Percentiles rank a stretch among this genome's conserved stretches.
These are phyloP conservation scores for Celoporthe dispersa DNA, from an alignment of 2,329 filamentous ascomycete species.

Conservation along the genomic window DNA sequence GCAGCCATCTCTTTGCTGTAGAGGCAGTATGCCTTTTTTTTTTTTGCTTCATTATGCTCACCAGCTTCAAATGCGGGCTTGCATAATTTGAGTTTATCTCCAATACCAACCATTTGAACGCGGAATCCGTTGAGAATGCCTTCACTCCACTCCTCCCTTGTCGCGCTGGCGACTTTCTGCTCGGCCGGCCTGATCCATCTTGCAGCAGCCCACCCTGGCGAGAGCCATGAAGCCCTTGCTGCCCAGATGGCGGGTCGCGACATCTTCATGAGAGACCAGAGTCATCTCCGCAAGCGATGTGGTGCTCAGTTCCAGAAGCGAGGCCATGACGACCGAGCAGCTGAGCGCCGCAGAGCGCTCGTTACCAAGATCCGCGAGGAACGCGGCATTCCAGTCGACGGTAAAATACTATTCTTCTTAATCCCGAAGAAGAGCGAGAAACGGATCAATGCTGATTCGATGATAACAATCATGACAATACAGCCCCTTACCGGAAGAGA, in stretches of 20 bases:
- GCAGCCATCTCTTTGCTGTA: too few species aligned
- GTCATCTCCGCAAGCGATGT: constrained; percentile 15
- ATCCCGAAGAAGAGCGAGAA: too few species aligned
- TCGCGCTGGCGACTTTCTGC: background rate
- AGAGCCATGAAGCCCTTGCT: constrained; percentile 1
- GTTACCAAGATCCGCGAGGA: constrained; percentile 15
- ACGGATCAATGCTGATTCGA: too few species aligned
- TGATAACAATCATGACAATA: too few species aligned
- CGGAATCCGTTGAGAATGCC: too few species aligned
- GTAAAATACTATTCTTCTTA: background rate
- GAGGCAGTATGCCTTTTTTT: too few species aligned
- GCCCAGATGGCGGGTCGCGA: background rate
- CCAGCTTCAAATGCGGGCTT: too few species aligned
- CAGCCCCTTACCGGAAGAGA: constrained; percentile 6
- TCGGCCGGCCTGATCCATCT: background rate
- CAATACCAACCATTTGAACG: too few species aligned
- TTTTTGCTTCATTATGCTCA: too few species aligned
- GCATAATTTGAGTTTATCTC: too few species aligned
- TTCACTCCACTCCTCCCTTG: background rate
- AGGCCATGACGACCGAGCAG: constrained; percentile 10
- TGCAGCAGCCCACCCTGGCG: constrained; percentile 7
- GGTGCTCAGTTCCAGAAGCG: constrained; percentile 3
- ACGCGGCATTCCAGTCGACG: background rate
- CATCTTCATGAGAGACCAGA: constrained; percentile 11
- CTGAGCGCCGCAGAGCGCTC: constrained; percentile 8